phyloP scores from a whole-genome alignment of 2,329 filamentous ascomycete genomes.

The Chaetothyriales sp. region DNA sequence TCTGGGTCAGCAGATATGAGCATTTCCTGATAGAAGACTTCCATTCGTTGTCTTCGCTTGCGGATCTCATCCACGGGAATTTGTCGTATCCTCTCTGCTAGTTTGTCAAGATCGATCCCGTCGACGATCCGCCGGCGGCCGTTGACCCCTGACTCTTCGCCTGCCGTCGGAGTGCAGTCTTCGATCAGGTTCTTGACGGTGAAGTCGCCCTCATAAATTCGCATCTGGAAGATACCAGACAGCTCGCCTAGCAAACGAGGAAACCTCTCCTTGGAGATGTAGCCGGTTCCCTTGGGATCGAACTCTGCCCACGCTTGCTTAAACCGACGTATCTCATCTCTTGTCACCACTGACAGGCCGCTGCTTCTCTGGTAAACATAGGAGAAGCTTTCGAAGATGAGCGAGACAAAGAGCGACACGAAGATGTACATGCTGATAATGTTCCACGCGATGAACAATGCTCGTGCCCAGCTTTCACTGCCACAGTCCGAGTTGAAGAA shows the following conservation, averaged over 20 bases:
- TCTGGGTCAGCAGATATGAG: conserved; percentile 84
- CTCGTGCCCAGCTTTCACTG: conserved; percentile 72
- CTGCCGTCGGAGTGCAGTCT: conserved; percentile 51
- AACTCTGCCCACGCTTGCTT: conserved; percentile 97
- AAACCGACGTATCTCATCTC: conserved; percentile 89
- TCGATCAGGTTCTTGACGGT: conserved; percentile 78
- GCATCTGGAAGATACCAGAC: conserved; percentile 92
- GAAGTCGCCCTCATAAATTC: conserved; percentile 83
- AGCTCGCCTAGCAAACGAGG: conserved; percentile 77
- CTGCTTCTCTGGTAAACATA: conserved; percentile 97
- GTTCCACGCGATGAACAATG: conserved; percentile 92
- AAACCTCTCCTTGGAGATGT: conserved; percentile 78
- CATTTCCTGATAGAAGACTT: conserved; percentile 93
- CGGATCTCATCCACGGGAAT: conserved; percentile 66
- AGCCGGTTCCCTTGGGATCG: conserved; percentile 81
- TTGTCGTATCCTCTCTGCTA: conserved; percentile 56
- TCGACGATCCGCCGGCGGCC: conserved; percentile 25
- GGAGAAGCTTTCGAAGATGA: conserved; percentile 98
- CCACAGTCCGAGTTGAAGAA: conserved; percentile 91
- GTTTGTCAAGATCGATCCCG: conserved; percentile 56
- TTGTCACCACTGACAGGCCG: conserved; percentile 74
- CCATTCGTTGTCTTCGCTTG: conserved; percentile 61
- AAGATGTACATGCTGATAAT: conserved; percentile 99
- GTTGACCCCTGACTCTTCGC: conserved; percentile 30
- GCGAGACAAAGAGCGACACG: conserved; percentile 90